Base-by-base conservation (phyloP, 768 basidiomycete genomes). In the Lepiota brunneoincarnata region DNA sequence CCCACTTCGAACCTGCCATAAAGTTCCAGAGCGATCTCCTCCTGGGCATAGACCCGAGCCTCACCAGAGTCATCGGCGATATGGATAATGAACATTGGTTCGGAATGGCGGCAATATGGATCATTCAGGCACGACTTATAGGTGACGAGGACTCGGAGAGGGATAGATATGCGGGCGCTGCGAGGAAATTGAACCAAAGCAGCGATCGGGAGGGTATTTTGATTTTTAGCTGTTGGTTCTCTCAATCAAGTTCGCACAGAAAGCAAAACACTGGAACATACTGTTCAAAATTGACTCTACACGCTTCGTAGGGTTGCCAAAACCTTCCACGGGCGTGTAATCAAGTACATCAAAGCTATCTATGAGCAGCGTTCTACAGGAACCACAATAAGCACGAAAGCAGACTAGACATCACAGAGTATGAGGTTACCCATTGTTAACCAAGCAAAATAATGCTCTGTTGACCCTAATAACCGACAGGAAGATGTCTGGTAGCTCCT, bases 51-150 rank as follows among this genome's bases (percentile, higher is more conserved):
- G 5, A 20, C 51, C 21, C 51, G 41, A 10, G 44, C 44, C 26
- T 52, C 51, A 11, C 41, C 34, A 20, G 51, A 36, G 23, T 52
- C 41, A 18, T 52, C 51, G 6, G 44, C 11, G 28, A 52, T 41
- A n/a, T 52, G 51, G 18, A 52, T 11, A 2, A 44, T 20, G 15
- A 43, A 52, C 12, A 35, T 35, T 2, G 51, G 28, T 10, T 10
- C n/a, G 15, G 17, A 12, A 14, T 42, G 40, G 3, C 15, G 10
- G 14, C 14, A 10, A 10, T 14, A 6, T 15, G 28, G 20, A 15
- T 52, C 51, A 23, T 35, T 10, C 5, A 52, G 34, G 4, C 42
- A 15, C n/a, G 51, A 52, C 26, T 52, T 52, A 28, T 52, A 52
- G 12, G 51, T 52, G n/a, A 52, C 35, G 15, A 43, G 51, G n/a